Evolutionary conservation across 257 asterid genomes (phyloP).

Genomic region (Haberlea rhodopensis): DNA sequence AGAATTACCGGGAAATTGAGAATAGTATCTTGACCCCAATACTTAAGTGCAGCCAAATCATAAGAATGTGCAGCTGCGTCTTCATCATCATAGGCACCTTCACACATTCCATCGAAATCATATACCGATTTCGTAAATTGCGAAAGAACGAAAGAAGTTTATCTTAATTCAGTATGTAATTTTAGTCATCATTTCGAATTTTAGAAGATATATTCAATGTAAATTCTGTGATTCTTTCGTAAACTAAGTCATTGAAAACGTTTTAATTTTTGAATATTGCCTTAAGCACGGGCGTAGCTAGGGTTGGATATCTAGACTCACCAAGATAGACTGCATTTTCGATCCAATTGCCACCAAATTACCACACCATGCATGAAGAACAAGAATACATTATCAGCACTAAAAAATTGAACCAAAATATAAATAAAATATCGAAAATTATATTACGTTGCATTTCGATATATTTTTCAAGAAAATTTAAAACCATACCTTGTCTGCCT

Average conservation of each 20-base stretch:
- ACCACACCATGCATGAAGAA: constrained; percentile 16
- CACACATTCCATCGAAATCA: neutral
- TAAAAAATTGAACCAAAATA: neutral
- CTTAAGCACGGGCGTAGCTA: no score
- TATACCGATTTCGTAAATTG: neutral
- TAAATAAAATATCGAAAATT: neutral
- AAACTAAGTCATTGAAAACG: no score
- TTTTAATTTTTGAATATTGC: no score
- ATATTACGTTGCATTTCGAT: neutral
- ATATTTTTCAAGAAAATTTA: neutral
- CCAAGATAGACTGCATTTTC: constrained; percentile 74
- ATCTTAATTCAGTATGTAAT: neutral
- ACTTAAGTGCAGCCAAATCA: constrained; percentile 86
- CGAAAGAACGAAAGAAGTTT: neutral
- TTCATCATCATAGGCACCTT: constrained; percentile 89
- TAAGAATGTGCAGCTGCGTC: constrained; percentile 85
- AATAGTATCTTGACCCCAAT: constrained; percentile 83
- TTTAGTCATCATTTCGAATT: neutral
- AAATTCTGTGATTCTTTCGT: neutral
- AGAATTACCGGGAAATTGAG: constrained; percentile 68
- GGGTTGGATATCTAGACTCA: no score
- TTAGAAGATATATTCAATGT: neutral
- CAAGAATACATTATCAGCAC: neutral
- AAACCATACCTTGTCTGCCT: constrained; percentile 78
- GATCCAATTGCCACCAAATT: constrained; percentile 28